A percentile compares a stretch with the other conserved stretches of the same genome.
Evolutionary conservation across 176 grass and related monocot species (phyloP).

Genomic region (Eragrostis curvula): DNA sequence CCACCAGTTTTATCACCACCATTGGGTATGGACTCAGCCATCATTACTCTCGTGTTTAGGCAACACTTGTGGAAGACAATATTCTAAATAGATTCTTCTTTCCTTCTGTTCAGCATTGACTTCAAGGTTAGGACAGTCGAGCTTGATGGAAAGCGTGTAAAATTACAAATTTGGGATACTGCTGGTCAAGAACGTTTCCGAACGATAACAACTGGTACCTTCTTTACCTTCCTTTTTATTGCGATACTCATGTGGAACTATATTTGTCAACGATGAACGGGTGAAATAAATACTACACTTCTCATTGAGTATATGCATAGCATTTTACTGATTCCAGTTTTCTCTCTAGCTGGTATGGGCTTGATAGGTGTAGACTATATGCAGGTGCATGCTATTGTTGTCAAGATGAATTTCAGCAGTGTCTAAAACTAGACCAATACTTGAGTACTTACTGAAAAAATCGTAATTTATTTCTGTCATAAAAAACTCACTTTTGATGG

Average conservation of each 20-base stretch:
- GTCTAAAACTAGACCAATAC: neutral
- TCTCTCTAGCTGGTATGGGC: neutral
- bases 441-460: neutral
- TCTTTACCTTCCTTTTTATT: conserved; percentile 15
- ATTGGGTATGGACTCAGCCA: conserved; percentile 41
- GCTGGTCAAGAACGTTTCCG: conserved; percentile 93
- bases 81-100: conserved; percentile 12
- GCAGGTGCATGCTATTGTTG: neutral
- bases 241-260: neutral
- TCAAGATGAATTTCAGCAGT: neutral
- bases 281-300: neutral
- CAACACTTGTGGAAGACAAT: conserved; percentile 23
- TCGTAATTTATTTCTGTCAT: neutral
- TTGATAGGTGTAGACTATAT: neutral
- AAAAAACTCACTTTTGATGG: neutral
- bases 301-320: neutral
- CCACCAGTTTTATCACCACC: conserved; percentile 74
- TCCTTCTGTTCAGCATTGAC: conserved; percentile 61
- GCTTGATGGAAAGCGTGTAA: conserved; percentile 88
- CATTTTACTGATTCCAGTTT: neutral
- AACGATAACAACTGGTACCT: conserved; percentile 85
- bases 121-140: conserved; percentile 91
- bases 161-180: conserved; percentile 94
- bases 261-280: conserved; percentile 1
- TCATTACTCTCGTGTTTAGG: neutral